These are phyloP conservation scores for Strobilomyces dryophilus DNA, from an alignment of 768 basidiomycete species.

Conservation along the genomic window DNA sequence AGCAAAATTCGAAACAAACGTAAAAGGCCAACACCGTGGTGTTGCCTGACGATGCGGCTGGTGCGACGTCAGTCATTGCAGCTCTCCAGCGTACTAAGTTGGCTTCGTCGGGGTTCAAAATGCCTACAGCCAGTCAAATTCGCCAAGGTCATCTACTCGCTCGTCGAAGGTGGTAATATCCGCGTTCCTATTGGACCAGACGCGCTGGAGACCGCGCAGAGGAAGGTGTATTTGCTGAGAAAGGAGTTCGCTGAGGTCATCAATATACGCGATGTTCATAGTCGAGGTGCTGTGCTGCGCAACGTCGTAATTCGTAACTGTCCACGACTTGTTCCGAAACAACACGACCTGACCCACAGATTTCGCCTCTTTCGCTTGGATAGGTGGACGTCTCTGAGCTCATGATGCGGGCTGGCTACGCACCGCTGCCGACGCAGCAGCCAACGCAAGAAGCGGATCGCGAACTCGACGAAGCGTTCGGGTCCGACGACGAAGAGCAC, in stretches of 20 bases:
- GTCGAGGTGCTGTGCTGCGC: too few species aligned
- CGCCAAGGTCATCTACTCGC: background rate
- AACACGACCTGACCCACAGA: too few species aligned
- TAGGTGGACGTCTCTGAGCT: too few species aligned
- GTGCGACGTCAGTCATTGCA: background rate
- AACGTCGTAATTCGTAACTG: too few species aligned
- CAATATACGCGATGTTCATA: too few species aligned
- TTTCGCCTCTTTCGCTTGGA: too few species aligned
- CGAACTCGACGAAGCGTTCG: constrained; percentile 80
- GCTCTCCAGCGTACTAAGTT: background rate
- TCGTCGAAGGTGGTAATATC: constrained; percentile 2
- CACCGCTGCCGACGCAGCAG: constrained; percentile 46
- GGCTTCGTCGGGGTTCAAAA: background rate
- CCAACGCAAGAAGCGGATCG: constrained; percentile 43
- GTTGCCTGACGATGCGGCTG: constrained; percentile 3
- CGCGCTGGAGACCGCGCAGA: background rate
- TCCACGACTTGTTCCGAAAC: too few species aligned
- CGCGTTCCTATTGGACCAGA: constrained; percentile 9
- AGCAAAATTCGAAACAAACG: constrained; percentile 8
- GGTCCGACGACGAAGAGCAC: constrained; percentile 37
- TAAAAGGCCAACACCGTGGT: background rate
- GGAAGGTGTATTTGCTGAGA: background rate
- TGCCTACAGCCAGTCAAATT: constrained; percentile 4
- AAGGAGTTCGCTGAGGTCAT: background rate
- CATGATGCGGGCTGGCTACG: constrained; percentile 49